Conservation (phyloP, 2,329 filamentous ascomycete species). For the Ophiostoma pallidulum region DNA sequence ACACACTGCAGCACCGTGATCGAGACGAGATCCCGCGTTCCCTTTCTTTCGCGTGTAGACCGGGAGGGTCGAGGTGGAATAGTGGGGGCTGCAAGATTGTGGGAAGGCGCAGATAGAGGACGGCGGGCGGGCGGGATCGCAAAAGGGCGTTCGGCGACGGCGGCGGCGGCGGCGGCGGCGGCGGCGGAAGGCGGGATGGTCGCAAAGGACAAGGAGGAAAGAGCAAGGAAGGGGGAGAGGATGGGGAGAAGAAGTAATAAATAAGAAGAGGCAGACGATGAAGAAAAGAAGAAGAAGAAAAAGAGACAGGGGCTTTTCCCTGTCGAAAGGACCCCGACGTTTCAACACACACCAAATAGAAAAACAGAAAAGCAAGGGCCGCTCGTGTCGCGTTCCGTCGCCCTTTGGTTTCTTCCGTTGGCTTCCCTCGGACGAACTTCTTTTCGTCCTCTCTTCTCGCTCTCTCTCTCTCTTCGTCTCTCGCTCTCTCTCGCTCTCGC, state of each 20-base stretch:
- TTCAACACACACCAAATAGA: not conserved
- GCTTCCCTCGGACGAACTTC: not conserved
- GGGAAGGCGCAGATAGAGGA: too few species aligned
- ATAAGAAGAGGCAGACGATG: not conserved
- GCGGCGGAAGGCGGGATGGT: too few species aligned
- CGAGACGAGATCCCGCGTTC: too few species aligned
- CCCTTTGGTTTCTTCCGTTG: not conserved
- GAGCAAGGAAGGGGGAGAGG: too few species aligned
- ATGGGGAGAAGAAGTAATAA: too few species aligned
- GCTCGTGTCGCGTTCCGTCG: too few species aligned
- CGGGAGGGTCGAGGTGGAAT: not conserved
- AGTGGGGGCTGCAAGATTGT: too few species aligned
- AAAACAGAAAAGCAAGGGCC: not conserved
- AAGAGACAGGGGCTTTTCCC: not conserved
- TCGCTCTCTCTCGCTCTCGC: slow-evolving; percentile 5
- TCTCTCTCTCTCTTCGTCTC: slow-evolving; percentile 3
- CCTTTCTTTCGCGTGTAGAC: not conserved
- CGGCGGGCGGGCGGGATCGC: too few species aligned
- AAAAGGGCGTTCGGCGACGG: too few species aligned
- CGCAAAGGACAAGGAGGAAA: not conserved
- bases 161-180: too few species aligned
- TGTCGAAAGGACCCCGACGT: not conserved
- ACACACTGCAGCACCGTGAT: too few species aligned
- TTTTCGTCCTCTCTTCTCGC: slow-evolving; percentile 4
- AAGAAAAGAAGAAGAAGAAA: not conserved